Percentiles rank a stretch among this genome's conserved stretches.
Evolutionary conservation across 306 rosid genomes (phyloP).

Genomic region (Pueraria montana): DNA sequence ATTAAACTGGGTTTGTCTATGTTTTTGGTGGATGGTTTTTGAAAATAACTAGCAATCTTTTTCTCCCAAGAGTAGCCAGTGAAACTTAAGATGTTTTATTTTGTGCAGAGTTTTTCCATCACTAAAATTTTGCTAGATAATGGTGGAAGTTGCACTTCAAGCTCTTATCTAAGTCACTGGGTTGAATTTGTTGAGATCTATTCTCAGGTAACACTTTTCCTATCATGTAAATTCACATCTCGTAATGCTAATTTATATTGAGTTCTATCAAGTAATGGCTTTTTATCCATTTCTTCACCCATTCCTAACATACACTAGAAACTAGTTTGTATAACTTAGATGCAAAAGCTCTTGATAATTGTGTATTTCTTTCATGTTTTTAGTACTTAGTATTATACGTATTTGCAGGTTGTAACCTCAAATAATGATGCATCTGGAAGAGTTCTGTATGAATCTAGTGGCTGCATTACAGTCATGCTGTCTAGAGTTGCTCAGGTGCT

Average conservation of each 20-base stretch:
- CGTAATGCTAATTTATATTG: conserved; percentile 24
- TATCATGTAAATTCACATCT: conserved; percentile 36
- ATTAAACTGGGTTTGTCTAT: background rate
- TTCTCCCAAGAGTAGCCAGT: conserved; percentile 31
- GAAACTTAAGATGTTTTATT: conserved; percentile 35
- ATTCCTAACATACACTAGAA: conserved; percentile 17
- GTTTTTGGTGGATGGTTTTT: conserved; percentile 26
- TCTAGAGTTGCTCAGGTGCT: conserved; percentile 75
- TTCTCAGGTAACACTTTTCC: conserved; percentile 74
- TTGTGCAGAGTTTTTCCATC: conserved; percentile 82
- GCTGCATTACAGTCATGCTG: conserved; percentile 80
- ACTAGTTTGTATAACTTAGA: background rate
- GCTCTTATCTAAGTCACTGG: conserved; percentile 83
- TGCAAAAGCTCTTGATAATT: conserved; percentile 27
- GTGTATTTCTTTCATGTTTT: conserved; percentile 41
- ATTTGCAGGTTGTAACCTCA: conserved; percentile 74
- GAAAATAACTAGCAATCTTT: conserved; percentile 14
- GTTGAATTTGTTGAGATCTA: conserved; percentile 72
- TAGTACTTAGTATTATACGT: conserved; percentile 47
- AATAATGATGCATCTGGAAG: conserved; percentile 76
- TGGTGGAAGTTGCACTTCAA: conserved; percentile 60
- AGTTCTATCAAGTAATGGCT: background rate
- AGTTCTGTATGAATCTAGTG: conserved; percentile 79
- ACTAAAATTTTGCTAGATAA: conserved; percentile 75
- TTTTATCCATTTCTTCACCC: conserved; percentile 3